Evolutionary conservation across 345 rosid species (phyloP).

Genomic region (Hirschfeldia incana): DNA sequence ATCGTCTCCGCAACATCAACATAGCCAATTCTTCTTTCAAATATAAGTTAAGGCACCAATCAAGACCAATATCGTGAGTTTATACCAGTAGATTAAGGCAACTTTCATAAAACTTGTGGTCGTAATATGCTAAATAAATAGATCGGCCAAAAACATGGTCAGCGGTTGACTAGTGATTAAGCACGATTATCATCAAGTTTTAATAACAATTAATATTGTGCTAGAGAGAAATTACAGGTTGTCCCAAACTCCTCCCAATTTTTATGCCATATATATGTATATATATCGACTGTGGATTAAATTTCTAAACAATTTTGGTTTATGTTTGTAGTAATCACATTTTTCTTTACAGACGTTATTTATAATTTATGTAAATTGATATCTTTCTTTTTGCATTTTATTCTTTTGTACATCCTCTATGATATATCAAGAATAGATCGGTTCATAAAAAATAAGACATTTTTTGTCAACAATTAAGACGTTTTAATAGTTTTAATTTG

Average conservation of each 20-base stretch:
- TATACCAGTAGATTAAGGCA: no score
- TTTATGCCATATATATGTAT: no score
- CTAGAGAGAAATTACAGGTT: not conserved
- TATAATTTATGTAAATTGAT: not conserved
- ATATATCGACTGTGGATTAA: not conserved
- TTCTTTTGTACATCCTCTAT: not conserved
- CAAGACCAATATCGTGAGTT: no score
- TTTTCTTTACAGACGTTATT: not conserved
- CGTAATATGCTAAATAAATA: no score
- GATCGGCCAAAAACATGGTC: no score
- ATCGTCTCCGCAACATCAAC: not conserved
- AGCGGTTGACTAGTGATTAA: no score
- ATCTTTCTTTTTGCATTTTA: not conserved
- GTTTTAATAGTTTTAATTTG: not conserved
- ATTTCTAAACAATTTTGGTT: not conserved
- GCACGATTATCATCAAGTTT: no score
- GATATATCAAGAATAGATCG: not conserved
- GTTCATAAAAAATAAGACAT: no score
- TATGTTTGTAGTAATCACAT: not conserved
- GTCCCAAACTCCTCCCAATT: not conserved
- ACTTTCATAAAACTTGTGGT: no score
- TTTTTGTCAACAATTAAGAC: not conserved
- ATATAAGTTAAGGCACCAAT: no score
- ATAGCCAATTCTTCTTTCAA: not conserved
- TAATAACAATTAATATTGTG: not conserved